Evolutionary conservation across 140 eudicot species (phyloP).

Genomic region (Stevia rebaudiana): DNA sequence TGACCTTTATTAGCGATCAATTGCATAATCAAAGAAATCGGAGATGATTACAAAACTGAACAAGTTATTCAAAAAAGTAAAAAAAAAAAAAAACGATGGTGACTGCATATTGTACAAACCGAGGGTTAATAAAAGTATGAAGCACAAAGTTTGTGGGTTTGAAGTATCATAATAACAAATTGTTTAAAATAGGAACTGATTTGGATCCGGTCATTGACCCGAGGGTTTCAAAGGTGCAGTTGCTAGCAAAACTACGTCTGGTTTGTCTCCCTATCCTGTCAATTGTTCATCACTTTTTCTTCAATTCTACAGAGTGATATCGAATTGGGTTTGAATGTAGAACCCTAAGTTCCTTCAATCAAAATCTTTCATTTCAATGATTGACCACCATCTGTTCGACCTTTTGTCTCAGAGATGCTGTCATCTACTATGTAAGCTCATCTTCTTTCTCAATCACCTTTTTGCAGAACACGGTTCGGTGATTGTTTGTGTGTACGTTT

Average conservation of each 20-base stretch:
- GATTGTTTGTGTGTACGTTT: not conserved
- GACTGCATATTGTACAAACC: not conserved
- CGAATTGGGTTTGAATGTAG: constrained; percentile 11
- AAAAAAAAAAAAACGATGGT: no score
- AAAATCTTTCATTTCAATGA: constrained; percentile 33
- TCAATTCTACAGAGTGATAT: not conserved
- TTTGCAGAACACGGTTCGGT: not conserved
- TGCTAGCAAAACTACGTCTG: not conserved
- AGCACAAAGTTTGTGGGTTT: not conserved
- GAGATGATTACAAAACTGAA: no score
- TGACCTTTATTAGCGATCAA: no score
- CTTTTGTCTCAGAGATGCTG: constrained; percentile 31
- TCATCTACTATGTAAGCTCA: constrained; percentile 30
- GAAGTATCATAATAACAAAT: not conserved
- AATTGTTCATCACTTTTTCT: no score
- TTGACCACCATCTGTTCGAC: constrained; percentile 35
- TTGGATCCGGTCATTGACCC: constrained; percentile 12
- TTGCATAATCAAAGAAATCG: no score
- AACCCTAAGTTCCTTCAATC: not conserved
- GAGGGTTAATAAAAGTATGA: not conserved
- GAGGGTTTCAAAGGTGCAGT: constrained; percentile 20
- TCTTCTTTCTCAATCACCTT: not conserved
- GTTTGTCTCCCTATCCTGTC: constrained; percentile 27
- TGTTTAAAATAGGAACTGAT: not conserved
- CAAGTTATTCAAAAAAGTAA: no score